Evolutionary conservation across 164 flowering plant genomes (phyloP).

Genomic region (Dillenia turbinata): DNA sequence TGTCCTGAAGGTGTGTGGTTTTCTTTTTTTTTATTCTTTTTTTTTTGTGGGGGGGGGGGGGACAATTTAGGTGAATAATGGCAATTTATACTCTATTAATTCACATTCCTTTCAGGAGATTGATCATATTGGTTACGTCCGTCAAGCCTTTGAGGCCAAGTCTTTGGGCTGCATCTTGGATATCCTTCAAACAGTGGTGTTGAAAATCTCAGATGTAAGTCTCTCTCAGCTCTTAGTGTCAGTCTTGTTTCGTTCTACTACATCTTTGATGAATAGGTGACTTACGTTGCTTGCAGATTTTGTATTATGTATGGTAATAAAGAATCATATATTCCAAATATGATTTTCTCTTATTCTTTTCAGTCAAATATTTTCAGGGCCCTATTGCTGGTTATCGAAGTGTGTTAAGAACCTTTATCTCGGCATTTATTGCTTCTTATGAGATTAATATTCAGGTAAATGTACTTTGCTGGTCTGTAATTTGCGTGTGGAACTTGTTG

Average conservation of each 20-base stretch:
- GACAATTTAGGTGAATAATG: background rate
- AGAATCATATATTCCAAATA: background rate
- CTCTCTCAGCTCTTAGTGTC: background rate
- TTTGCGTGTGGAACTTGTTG: background rate
- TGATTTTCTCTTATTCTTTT: conserved; percentile 1
- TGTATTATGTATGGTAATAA: background rate
- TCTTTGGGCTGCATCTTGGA: conserved; percentile 57
- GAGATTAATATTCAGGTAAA: conserved; percentile 85
- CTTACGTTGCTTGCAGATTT: background rate
- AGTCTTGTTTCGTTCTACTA: background rate
- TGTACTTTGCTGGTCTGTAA: conserved; percentile 1
- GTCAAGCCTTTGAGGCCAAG: conserved; percentile 78
- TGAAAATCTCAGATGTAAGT: conserved; percentile 80
- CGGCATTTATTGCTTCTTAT: conserved; percentile 91
- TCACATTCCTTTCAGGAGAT: conserved; percentile 53
- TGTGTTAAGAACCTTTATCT: conserved; percentile 81
- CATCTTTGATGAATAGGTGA: background rate
- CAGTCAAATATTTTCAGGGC: conserved; percentile 36
- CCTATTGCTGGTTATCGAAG: conserved; percentile 80
- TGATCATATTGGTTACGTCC: conserved; percentile 83
- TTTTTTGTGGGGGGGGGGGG: no score
- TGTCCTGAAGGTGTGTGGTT: conserved; percentile 43
- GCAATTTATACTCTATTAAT: background rate
- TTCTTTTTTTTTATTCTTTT: conserved; percentile 6
- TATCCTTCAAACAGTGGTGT: conserved; percentile 57